Conservation (phyloP, 176 grass and related monocot species). For the Saccharum officinarum region DNA sequence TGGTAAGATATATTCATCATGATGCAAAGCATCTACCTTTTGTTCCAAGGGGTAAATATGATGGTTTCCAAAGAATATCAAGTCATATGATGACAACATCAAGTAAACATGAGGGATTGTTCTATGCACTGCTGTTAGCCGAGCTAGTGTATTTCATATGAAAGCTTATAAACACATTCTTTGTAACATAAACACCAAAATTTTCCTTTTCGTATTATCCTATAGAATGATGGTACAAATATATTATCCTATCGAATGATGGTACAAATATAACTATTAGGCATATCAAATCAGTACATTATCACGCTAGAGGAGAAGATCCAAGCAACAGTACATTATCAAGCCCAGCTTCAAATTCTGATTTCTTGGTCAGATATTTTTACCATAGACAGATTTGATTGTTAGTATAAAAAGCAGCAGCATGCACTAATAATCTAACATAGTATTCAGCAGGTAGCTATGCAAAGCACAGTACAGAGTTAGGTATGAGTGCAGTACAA, state of each 20-base stretch:
- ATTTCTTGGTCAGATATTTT: not conserved
- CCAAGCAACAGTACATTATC: not conserved
- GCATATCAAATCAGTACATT: not conserved
- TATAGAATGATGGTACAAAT: not conserved
- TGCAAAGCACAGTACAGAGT: not conserved
- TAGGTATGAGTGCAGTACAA: too few relatives aligned
- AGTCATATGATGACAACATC: not conserved
- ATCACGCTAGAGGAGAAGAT: not conserved
- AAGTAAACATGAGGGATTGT: not conserved
- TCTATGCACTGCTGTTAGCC: not conserved
- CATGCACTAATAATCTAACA: not conserved
- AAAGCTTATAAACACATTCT: not conserved
- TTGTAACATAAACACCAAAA: not conserved
- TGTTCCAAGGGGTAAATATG: not conserved
- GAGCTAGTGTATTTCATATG: not conserved
- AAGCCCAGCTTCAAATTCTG: not conserved
- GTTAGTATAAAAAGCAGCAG: not conserved
- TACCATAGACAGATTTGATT: not conserved
- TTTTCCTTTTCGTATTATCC: not conserved
- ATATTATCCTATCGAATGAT: not conserved
- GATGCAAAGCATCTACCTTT: not conserved
- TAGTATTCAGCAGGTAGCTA: not conserved
- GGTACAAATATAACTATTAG: not conserved
- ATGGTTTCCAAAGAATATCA: not conserved
- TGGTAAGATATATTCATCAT: conserved; percentile 6